Evolutionary conservation across 352 stramenopile species (phyloP).

Genomic region (Thalassiosira hispida): DNA sequence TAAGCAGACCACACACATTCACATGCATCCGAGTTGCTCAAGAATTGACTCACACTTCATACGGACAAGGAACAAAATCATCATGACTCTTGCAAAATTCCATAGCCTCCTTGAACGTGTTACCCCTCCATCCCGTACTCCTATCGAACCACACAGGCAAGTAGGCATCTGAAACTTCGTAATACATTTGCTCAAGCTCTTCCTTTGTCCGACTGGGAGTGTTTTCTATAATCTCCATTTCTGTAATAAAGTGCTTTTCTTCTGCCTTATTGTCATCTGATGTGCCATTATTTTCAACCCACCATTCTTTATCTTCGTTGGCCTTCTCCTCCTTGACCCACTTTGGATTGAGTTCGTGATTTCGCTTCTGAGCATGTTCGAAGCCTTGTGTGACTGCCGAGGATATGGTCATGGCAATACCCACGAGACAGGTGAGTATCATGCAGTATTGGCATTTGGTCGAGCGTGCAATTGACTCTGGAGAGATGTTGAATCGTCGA

Average conservation of each 20-base stretch:
- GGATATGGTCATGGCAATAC: slow-evolving; percentile 15
- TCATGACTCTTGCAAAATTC: slow-evolving; percentile 46
- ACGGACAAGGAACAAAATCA: slow-evolving; percentile 49
- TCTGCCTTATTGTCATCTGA: too few species aligned
- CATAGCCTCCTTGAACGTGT: slow-evolving; percentile 32
- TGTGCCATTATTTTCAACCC: slow-evolving; percentile 11
- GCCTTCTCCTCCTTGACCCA: slow-evolving; percentile 19
- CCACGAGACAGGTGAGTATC: slow-evolving; percentile 2
- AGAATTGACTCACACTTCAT: slow-evolving; percentile 51
- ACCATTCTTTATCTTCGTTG: slow-evolving; percentile 17
- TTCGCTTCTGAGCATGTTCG: slow-evolving; percentile 11
- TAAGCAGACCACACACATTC: not conserved
- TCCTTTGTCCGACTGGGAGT: not conserved
- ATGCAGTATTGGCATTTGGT: slow-evolving; percentile 10
- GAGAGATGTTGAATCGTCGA: not conserved
- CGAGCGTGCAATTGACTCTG: not conserved
- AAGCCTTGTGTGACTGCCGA: slow-evolving; percentile 40
- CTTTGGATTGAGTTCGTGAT: slow-evolving; percentile 16
- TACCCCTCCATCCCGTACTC: slow-evolving; percentile 39
- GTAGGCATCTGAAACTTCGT: slow-evolving; percentile 25
- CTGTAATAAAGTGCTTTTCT: not conserved
- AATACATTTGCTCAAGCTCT: slow-evolving; percentile 17
- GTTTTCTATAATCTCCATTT: slow-evolving; percentile 10
- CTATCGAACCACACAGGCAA: slow-evolving; percentile 50
- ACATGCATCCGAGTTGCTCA: too few species aligned